These are phyloP conservation scores for Sanguinoderma infundibulare DNA, from an alignment of 1,284 basidiomycete genomes.

Conservation along the genomic window DNA sequence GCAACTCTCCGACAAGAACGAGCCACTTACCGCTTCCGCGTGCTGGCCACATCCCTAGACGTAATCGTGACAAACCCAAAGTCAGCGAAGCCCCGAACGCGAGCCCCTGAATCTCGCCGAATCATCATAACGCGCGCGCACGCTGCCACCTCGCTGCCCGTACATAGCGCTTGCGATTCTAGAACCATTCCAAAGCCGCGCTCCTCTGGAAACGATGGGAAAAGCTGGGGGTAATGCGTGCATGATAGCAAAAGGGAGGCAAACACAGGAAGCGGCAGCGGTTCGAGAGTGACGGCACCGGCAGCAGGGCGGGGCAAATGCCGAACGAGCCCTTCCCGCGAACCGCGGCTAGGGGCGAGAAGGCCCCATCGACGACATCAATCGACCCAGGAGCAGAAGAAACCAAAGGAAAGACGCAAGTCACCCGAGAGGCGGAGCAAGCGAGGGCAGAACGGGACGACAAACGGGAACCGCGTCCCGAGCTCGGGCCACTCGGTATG, in stretches of 20 bases:
- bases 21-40: conserved; percentile 60
- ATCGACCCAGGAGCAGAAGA: no score
- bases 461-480: no score
- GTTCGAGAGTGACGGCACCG: neutral
- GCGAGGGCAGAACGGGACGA: no score
- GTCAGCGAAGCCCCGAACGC: no score
- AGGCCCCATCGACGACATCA: no score
- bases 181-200: no score
- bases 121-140: conserved; percentile 12
- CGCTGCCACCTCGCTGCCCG: no score
- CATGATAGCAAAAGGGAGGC: neutral
- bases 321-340: neutral
- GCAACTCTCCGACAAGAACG: conserved; percentile 11
- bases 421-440: no score
- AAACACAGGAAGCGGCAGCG: neutral
- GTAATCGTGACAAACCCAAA: conserved; percentile 22
- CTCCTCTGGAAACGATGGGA: neutral
- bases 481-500: no score
- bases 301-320: neutral
- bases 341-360: neutral
- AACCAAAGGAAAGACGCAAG: no score
- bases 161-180: no score
- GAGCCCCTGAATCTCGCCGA: neutral
- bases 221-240: neutral
- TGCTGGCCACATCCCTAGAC: conserved; percentile 68